phyloP scores from a whole-genome alignment of 805 yeast genomes.

The Saturnispora ahearnii region DNA sequence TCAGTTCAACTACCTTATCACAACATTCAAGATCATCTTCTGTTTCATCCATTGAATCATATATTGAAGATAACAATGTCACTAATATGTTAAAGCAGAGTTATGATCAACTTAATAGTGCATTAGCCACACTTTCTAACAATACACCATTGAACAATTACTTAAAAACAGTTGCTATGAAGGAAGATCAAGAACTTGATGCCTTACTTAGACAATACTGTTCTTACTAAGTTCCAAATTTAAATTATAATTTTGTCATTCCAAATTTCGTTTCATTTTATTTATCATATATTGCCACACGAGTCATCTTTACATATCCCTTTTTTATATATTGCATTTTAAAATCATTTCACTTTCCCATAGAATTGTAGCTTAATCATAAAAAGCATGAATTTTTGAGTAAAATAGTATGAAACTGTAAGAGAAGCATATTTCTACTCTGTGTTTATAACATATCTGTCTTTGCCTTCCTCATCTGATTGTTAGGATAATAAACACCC shows the following conservation, averaged over 20 bases:
- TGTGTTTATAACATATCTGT: too few relatives aligned
- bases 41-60: conserved; percentile 18
- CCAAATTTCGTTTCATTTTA: background rate
- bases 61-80: background rate
- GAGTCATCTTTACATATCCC: background rate
- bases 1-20: conserved; percentile 9
- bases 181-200: conserved; percentile 28
- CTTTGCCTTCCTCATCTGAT: too few relatives aligned
- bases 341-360: too few relatives aligned
- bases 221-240: background rate
- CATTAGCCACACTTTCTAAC: conserved; percentile 11
- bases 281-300: background rate
- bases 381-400: too few relatives aligned
- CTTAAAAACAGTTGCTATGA: conserved; percentile 27
- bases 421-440: too few relatives aligned
- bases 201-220: conserved; percentile 29
- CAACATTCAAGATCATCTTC: conserved; percentile 27
- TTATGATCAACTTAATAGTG: background rate
- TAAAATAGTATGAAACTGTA: too few relatives aligned
- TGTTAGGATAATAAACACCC: too few relatives aligned
- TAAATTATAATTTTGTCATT: background rate
- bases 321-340: background rate
- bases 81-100: conserved; percentile 2
- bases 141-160: conserved; percentile 21
- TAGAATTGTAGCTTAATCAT: too few relatives aligned